phyloP scores from a whole-genome alignment of 805 yeast species.

The Priceomyces medius region DNA sequence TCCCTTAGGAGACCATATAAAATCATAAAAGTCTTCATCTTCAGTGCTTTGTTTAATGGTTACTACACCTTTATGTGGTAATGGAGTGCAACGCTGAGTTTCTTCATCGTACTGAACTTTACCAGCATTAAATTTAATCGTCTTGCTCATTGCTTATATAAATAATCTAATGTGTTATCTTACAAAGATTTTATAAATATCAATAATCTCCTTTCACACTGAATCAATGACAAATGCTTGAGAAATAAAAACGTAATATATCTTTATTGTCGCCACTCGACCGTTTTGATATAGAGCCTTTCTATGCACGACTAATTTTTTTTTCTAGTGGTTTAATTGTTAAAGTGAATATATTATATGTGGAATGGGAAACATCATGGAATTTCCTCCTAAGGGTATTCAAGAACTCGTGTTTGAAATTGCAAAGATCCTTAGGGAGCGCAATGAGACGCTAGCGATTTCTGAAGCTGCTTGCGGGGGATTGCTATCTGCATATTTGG shows the following conservation, averaged over 20 bases:
- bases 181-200: neutral
- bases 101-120: slow-evolving; percentile 63
- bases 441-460: slow-evolving; percentile 68
- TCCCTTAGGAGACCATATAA: slow-evolving; percentile 71
- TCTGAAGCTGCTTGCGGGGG: slow-evolving; percentile 94
- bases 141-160: slow-evolving; percentile 15
- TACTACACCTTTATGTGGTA: slow-evolving; percentile 65
- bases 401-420: slow-evolving; percentile 52
- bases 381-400: slow-evolving; percentile 64
- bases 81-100: slow-evolving; percentile 65
- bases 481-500: slow-evolving; percentile 72
- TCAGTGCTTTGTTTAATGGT: slow-evolving; percentile 61
- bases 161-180: neutral
- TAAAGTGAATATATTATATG: neutral
- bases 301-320: neutral
- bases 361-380: slow-evolving; percentile 11
- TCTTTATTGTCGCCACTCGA: slow-evolving; percentile 3
- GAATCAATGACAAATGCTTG: slow-evolving; percentile 1
- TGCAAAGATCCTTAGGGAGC: slow-evolving; percentile 51
- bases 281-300: neutral
- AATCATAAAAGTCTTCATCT: slow-evolving; percentile 68
- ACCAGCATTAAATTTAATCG: slow-evolving; percentile 74
- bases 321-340: neutral
- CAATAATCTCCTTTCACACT: neutral
- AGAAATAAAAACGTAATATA: too few relatives aligned